Evolutionary conservation across 2,329 filamentous ascomycete species (phyloP), one percentile per base, ranked within the genome.

Genomic region (Pseudogymnoascus sp.): DNA sequence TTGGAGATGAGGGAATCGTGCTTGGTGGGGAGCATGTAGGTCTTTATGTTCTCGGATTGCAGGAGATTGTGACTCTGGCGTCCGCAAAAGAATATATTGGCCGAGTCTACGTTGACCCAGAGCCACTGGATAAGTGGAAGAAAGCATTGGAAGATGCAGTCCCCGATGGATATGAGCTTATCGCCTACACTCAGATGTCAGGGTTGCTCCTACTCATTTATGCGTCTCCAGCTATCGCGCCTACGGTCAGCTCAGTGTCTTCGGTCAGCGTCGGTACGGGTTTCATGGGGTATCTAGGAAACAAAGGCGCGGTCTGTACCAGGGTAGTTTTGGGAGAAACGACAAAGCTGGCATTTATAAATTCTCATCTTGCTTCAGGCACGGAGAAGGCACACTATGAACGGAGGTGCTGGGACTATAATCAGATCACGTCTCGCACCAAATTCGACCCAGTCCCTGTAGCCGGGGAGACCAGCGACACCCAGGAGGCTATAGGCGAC

Each of bases 281-380:
- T 0, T 74, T 97, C 43, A 83, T 95, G 74, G 93, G 93, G 0
- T 96, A 96, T 70, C 87, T 97, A 77, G 94, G 94, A 8, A 99
- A 99, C 73, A 99, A 99, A 72, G 94, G 94, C 1, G 93, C 90
- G 3, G 88, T 96, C 0, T 84, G 87, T 2, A 88, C 89, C 3
- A 83, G 93, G 18, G 77, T 99, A 3, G 80, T 99, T 0, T 76
- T 99, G 0, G 94, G 93, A 1, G 94, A 97, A 72, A 91, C 91
- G 0, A 97, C 94, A 0, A 83, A 88, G 30, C 76, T 99, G 61
- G 87, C 94, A 22, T 97, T 99, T 72, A 80, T 97, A 66, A 96
- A 99, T 73, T 90, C 85, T 61, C 94, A 99, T 75, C 80, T 99
- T 22, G 89, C 92, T 64, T 96, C 93, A 60, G 94, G 94, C 28